Evolutionary conservation across 78 protist genomes (phyloP), one percentile per base, ranked within the genome.

Genomic region (Protostelium mycophagum): DNA sequence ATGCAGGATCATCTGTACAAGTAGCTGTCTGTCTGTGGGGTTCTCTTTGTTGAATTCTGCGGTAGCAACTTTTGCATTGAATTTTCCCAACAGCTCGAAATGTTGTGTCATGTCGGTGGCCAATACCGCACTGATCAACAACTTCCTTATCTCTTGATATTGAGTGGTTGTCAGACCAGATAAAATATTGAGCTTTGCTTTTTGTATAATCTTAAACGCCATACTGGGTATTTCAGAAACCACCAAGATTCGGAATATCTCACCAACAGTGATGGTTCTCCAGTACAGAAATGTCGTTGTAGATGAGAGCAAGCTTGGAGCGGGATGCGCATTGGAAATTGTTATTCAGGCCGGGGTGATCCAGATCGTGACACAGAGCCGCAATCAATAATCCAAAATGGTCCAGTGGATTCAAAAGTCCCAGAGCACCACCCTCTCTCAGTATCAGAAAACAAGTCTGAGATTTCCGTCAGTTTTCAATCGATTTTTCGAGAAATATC

Each of bases 301-400:
- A 95, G 36, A 87, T 31, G 63, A 90, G 63, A 1, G 96, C 97
- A 0, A 95, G 36, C 10, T 85, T 88, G 34, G 93, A 1, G 5
- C 51, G 34, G 38, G 89, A 5, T 34, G 34, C 34, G 28, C 90
- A 0, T 31, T 83, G 86, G 28, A 88, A 94, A 29, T 37, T 0
- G 89, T 95, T 95, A 85, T 89, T 94, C 84, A 88, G 87, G 28
- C 97, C 97, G 28, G 95, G 96, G 87, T 95, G 97, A 38, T 91
- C 93, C 37, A 94, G 0, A 85, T 95, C 97, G 84, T 95, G 97
- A 9, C 25, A 36, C 28, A 93, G 36, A 23, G 93, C 88, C 34
- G 91, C 84, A 39, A 90, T 29, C 63, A 96, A 51, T 37, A 96
- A 37, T 35, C 83, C 93, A 38, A 93, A 86, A 34, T 37, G 31